Base-by-base conservation (phyloP, 2,329 filamentous ascomycete species). In the Penicillium sp. region DNA sequence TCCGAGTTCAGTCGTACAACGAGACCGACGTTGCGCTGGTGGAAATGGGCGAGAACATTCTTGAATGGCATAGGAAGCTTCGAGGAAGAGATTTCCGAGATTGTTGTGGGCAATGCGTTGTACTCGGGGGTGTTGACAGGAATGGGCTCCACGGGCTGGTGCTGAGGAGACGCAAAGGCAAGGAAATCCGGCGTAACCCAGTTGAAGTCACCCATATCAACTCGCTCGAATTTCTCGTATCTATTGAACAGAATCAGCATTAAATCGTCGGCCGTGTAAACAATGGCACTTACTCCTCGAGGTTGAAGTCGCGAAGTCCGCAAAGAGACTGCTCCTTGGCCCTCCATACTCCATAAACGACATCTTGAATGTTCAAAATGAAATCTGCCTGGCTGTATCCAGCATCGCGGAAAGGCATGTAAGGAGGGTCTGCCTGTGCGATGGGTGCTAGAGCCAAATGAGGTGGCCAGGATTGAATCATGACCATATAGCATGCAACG, bases 151-250 rank as follows among this genome's bases (percentile, higher is more conserved):
- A 89, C 84, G 5, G 92, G 90, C 55, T 85, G 82, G 68, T 92
- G 88, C 74, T 97, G 92, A 11, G 94, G 94, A 20, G 93, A 97
- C 43, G 94, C 94, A 73, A 99, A 97, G 22, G 94, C 94, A 50
- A 99, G 84, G 78, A 99, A 99, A 69, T 92, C 82, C 9, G 93
- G 92, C 6, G 92, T 96, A 57, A 99, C 85, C 94, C 94, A 99
- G 84, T 99, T 99, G 88, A 99, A 99, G 78, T 99, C 94, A 61
- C 94, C 94, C 81, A 97, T 92, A 73, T 99, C 94, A 20, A 99
- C 94, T 56, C 94, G 85, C 78, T 99, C 94, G 68, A 85, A 99
- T 72, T 85, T 89, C 78, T 99, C 94, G 73, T 99, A 99, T 59
- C 83, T 86, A 56, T n/a, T 35, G 14, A 34, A 14, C 11, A 11